Evolutionary conservation across 306 rosid genomes (phyloP).

Genomic region (Lithocarpus polystachyus): DNA sequence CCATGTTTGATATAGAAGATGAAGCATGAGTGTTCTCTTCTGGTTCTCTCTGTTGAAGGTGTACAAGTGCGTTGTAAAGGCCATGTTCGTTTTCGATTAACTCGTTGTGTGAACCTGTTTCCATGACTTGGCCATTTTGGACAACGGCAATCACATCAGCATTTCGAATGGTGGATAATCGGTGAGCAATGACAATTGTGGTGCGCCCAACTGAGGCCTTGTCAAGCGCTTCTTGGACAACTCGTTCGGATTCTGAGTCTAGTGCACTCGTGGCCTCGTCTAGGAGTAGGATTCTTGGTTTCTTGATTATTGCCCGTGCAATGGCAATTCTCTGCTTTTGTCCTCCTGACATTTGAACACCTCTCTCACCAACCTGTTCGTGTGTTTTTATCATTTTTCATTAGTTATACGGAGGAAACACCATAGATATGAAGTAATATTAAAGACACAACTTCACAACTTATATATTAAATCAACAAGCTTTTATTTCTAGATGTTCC

Average conservation of each 20-base stretch:
- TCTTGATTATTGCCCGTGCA: slow-evolving; percentile 74
- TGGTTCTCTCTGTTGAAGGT: slow-evolving; percentile 54
- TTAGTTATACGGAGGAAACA: too few species aligned
- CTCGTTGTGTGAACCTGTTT: slow-evolving; percentile 60
- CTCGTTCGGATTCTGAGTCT: slow-evolving; percentile 75
- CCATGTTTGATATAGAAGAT: slow-evolving; percentile 34
- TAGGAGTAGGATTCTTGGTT: slow-evolving; percentile 61
- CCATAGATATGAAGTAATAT: too few species aligned
- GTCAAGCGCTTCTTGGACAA: slow-evolving; percentile 85
- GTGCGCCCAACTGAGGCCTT: slow-evolving; percentile 79
- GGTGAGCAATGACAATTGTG: slow-evolving; percentile 82
- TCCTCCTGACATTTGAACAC: slow-evolving; percentile 94
- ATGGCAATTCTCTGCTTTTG: slow-evolving; percentile 94
- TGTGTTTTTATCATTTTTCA: neutral
- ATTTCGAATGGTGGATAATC: slow-evolving; percentile 69
- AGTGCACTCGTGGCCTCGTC: slow-evolving; percentile 96
- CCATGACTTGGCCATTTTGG: slow-evolving; percentile 61
- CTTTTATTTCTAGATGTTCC: too few species aligned
- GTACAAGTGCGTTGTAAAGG: slow-evolving; percentile 57
- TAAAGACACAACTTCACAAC: too few species aligned
- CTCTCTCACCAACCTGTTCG: slow-evolving; percentile 81
- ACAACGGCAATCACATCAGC: slow-evolving; percentile 72
- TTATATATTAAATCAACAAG: too few species aligned
- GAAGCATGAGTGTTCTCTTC: slow-evolving; percentile 19
- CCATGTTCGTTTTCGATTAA: slow-evolving; percentile 46